Conservation (phyloP, 768 basidiomycete genomes). For the Macrolepiota dolichaula region DNA sequence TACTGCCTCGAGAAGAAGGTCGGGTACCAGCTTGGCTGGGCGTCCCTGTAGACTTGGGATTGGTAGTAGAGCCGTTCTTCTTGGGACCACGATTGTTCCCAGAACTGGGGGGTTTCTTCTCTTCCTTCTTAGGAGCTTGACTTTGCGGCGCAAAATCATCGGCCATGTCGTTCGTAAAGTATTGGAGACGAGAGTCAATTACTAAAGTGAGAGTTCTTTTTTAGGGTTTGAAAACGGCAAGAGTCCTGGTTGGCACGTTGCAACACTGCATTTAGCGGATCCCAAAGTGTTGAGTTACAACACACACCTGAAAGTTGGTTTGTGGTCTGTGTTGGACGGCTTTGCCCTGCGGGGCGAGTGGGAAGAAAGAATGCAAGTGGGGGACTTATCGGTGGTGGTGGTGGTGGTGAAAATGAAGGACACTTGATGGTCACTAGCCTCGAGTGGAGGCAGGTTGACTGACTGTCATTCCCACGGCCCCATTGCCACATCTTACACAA, state of each 20-base stretch:
- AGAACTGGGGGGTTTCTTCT: slow-evolving; percentile 55
- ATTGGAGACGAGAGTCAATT: slow-evolving; percentile 40
- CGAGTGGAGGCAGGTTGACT: slow-evolving; percentile 22
- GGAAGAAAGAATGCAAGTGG: slow-evolving; percentile 52
- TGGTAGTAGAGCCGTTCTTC: slow-evolving; percentile 52
- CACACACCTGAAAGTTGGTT: slow-evolving; percentile 38
- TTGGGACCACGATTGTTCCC: slow-evolving; percentile 54
- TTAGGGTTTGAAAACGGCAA: slow-evolving; percentile 25
- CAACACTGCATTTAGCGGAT: slow-evolving; percentile 9
- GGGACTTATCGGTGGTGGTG: slow-evolving; percentile 41
- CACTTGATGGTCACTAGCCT: slow-evolving; percentile 36
- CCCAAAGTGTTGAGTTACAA: background rate
- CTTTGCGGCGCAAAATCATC: slow-evolving; percentile 69
- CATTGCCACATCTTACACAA: slow-evolving; percentile 6
- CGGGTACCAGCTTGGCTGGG: slow-evolving; percentile 43
- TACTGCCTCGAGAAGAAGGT: slow-evolving; percentile 65
- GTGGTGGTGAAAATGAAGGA: slow-evolving; percentile 47
- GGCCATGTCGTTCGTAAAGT: slow-evolving; percentile 85
- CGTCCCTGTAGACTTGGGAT: slow-evolving; percentile 38
- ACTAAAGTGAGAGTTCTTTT: slow-evolving; percentile 32
- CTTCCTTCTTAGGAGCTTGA: slow-evolving; percentile 65
- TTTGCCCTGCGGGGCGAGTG: slow-evolving; percentile 93
- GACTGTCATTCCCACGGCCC: slow-evolving; percentile 36
- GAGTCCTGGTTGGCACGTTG: slow-evolving; percentile 14
- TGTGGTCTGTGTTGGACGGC: slow-evolving; percentile 50